Base-by-base conservation (phyloP, 768 basidiomycete genomes). In the Termitomyces sp. region DNA sequence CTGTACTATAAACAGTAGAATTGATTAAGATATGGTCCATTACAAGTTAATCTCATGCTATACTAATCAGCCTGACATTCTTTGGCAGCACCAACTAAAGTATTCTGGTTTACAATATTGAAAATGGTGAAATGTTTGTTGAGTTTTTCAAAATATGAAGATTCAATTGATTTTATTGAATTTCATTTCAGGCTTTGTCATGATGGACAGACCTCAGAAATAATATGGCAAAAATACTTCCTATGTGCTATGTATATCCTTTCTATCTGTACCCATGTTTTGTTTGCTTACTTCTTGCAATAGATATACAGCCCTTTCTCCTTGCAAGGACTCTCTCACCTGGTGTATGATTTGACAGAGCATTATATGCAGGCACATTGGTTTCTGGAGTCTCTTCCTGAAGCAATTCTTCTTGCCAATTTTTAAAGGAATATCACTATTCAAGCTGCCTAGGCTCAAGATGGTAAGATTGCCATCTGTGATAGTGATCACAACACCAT, bases 401-500 rank as follows among this genome's bases (percentile, higher is more conserved):
- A 56, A 19, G 42, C 46, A 15, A 14, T 40, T 12, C 40, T 62
- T 30, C 21, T 54, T n/a, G 53, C 54, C 26, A 41, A 62, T 15
- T n/a, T 48, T 21, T 1, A 45, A 40, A 33, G 56, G 8, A 17
- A 40, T 0, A 50, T 49, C n/a, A 33, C 45, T 0, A 53, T 54
- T 12, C 35, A 57, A 50, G 50, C 51, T 19, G 9, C 15, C 1
- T 62, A 45, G 33, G 55, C 55, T 1, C 44, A 62, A 53, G 42
- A 40, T 19, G 46, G 50, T 8, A 54, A 60, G 28, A 23, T 54
- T 26, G 55, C 51, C 17, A 33, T 57, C 14, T 56, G 55, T 48
- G 53, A 55, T 1, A 59, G 61, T 37, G 42, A 62, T n/a, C 23
- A 46, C 30, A 48, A 53, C 1, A 51, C 11, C 1, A 48, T 57